These are phyloP conservation scores for Zhuliangozyma blackwelliae DNA, from an alignment of 1,139 yeast species.

Conservation along the genomic window DNA sequence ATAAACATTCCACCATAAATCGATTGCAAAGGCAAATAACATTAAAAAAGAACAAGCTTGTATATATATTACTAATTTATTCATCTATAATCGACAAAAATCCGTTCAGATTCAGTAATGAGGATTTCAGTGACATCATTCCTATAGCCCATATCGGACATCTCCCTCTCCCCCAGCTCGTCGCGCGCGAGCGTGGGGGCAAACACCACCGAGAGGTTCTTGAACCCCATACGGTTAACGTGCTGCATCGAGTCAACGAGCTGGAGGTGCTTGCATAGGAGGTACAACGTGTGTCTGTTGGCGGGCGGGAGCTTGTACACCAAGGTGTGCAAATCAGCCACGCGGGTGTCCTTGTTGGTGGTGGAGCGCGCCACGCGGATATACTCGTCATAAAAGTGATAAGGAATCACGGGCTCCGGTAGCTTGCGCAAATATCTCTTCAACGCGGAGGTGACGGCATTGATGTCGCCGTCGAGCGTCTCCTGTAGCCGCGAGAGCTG, in stretches of 20 bases:
- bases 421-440: conserved; percentile 82
- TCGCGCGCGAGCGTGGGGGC: conserved; percentile 93
- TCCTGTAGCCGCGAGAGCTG: conserved; percentile 41
- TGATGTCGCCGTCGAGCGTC: conserved; percentile 67
- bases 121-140: conserved; percentile 77
- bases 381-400: conserved; percentile 60
- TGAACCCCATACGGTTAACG: conserved; percentile 70
- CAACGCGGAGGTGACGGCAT: conserved; percentile 81
- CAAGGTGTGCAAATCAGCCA: conserved; percentile 26
- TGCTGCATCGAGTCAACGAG: conserved; percentile 46
- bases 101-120: conserved; percentile 44
- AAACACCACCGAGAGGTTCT: conserved; percentile 86
- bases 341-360: conserved; percentile 25
- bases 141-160: conserved; percentile 79
- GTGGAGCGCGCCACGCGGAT: conserved; percentile 43
- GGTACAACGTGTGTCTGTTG: conserved; percentile 55
- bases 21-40: not conserved
- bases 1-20: conserved; percentile 1
- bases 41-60: not conserved
- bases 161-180: conserved; percentile 75
- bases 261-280: conserved; percentile 61
- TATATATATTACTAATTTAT: not conserved
- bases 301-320: conserved; percentile 56
- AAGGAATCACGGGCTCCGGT: conserved; percentile 83
- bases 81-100: conserved; percentile 4